Base-by-base conservation (phyloP, 768 basidiomycete species). In the Cyathus striatus region DNA sequence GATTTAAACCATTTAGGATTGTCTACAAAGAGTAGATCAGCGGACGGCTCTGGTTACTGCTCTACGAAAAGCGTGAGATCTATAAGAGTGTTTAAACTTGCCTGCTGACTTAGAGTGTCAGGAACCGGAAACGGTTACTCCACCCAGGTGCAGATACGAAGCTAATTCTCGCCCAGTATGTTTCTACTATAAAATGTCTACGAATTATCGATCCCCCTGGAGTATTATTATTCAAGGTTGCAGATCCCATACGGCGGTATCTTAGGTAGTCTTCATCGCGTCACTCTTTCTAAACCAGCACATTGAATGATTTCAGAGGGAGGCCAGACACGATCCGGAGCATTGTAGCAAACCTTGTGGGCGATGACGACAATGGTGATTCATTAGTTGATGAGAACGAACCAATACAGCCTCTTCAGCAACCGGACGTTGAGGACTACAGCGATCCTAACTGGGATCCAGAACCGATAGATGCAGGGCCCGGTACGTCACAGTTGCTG, bases 81-180 rank as follows among this genome's bases (percentile, higher is more conserved):
- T 4, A n/a, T 36, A 26, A 12, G 27, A 30, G 27, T 40, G n/a
- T n/a, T n/a, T n/a, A n/a, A n/a, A n/a, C n/a, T n/a, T n/a, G n/a
- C n/a, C n/a, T n/a, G n/a, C n/a, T n/a, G n/a, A n/a, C n/a, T n/a
- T n/a, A n/a, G n/a, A n/a, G n/a, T n/a, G n/a, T n/a, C 57, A 96
- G 91, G 7, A 92, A 90, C 53, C 78, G 76, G 43, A 85, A 83
- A 56, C 86, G 96, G 4, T 75, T 99, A 1, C 79, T 99, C 5
- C 94, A 98, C 56, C 96, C 95, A 1, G 96, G 95, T 2, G 91
- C 93, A 4, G 93, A 93, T 49, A 99, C 96, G 1, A 88, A 86
- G 55, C 79, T 89, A 47, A 92, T 99, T 44, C 68, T 98, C 10
- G 68, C 79, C 0, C 86, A 89, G 70, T 99, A 99, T 61, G 89